Evolutionary conservation across 495 filamentous ascomycete genomes (phyloP).

Genomic region (Penicillium nucicola): DNA sequence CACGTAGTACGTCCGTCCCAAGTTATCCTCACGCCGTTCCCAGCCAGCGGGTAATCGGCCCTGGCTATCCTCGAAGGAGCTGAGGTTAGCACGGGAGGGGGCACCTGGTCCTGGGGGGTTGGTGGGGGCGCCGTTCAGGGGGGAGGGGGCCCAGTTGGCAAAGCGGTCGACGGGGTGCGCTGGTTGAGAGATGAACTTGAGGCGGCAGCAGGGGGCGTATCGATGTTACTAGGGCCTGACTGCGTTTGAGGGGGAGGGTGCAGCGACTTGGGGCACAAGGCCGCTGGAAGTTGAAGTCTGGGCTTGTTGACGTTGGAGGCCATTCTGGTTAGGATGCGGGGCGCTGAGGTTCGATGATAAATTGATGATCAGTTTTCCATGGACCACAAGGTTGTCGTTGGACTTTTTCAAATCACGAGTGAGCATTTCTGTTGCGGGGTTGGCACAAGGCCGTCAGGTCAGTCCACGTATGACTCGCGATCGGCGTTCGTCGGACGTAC

Average conservation of each 20-base stretch:
- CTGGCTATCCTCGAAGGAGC: conserved; percentile 92
- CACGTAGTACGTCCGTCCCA: conserved; percentile 98
- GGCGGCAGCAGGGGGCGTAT: conserved; percentile 26
- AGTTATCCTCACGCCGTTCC: conserved; percentile 93
- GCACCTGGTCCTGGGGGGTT: conserved; percentile 43
- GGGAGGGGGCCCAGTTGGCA: conserved; percentile 20
- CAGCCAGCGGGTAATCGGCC: conserved; percentile 90
- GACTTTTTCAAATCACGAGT: conserved; percentile 98
- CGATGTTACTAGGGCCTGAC: conserved; percentile 29
- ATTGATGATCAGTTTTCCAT: conserved; percentile 95
- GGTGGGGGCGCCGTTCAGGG: conserved; percentile 16
- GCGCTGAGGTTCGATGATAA: conserved; percentile 80
- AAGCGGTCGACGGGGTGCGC: conserved; percentile 37
- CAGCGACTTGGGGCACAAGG: conserved; percentile 37
- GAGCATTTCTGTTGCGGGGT: conserved; percentile 71
- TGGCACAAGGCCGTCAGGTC: conserved; percentile 7
- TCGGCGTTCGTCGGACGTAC: conserved; percentile 50
- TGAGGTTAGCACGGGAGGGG: conserved; percentile 58
- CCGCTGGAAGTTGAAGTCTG: conserved; percentile 39
- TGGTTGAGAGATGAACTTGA: conserved; percentile 39
- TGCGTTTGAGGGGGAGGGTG: conserved; percentile 26
- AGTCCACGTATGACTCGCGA: conserved; percentile 6
- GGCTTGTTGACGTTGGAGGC: conserved; percentile 34
- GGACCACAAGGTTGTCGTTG: conserved; percentile 94
- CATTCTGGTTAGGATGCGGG: conserved; percentile 48